Evolutionary conservation across 139 green algal genomes (phyloP), one percentile per base, ranked within the genome.

Genomic region (Parachlorella kessleri): DNA sequence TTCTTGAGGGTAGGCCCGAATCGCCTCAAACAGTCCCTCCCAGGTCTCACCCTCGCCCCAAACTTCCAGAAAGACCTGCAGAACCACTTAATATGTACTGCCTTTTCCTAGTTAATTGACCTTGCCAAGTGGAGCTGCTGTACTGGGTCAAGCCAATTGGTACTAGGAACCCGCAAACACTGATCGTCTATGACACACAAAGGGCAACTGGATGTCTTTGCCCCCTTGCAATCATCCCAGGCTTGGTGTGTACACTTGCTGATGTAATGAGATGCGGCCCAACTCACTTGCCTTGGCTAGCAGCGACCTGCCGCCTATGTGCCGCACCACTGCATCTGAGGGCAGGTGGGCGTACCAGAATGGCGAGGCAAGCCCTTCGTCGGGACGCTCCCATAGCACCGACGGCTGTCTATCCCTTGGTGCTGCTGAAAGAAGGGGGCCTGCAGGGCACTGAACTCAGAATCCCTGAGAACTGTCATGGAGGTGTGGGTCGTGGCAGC

Each of bases 41-140:
- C 81, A 88, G 41, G 23, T 91, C 7, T 36, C 42, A 8, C 89
- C 94, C 65, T 97, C 90, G 28, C 92, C 94, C 94, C 94, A 98
- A 23, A 96, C 9, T 70, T 98, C 93, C 38, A 95, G 75, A 3
- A 97, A 54, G 10, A 76, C 83, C 88, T 96, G 86, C 65, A 71
- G 1, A 28, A n/a, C 53, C 76, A 59, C 48, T 28, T 48, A 48
- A 71, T 5, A 66, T 72, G 18, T 7, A 9, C 9, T 1, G 63
- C 9, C 24, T 30, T 41, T 53, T 14, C 41, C 39, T 30, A 9
- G 24, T 14, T 64, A 28, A 36, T 1, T 7, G 23, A 32, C 14
- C 23, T 55, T 30, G 67, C 7, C 21, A 8, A 74, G 68, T 28
- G 10, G 40, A 36, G 68, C 41, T 65, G 66, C 40, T 65, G 14